phyloP scores from a whole-genome alignment of 148 eudicot genomes.

The Agrostemma githago region DNA sequence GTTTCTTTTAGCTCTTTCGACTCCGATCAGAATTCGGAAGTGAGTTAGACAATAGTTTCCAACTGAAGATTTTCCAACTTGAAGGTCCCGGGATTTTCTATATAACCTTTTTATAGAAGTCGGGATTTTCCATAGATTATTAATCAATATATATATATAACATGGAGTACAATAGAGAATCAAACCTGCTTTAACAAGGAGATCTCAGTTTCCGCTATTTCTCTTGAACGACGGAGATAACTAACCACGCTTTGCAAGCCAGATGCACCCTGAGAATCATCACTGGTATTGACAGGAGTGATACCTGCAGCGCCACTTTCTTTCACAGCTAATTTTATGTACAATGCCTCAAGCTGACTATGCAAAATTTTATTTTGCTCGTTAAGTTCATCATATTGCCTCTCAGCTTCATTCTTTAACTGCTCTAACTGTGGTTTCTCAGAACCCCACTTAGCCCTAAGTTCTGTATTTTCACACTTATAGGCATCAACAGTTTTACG shows the following conservation, averaged over 20 bases:
- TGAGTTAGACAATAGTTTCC: too few relatives aligned
- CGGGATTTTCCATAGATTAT: too few relatives aligned
- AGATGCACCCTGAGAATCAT: conserved; percentile 39
- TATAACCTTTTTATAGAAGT: too few relatives aligned
- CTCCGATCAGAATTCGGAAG: too few relatives aligned
- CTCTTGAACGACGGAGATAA: conserved; percentile 92
- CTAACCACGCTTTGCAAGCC: conserved; percentile 81
- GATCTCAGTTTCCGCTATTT: conserved; percentile 93
- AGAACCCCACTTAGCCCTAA: conserved; percentile 63
- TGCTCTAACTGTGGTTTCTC: conserved; percentile 62
- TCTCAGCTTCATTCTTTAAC: conserved; percentile 58
- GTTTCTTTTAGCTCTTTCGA: too few relatives aligned
- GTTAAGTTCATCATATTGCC: conserved; percentile 62
- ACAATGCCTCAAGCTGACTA: conserved; percentile 73
- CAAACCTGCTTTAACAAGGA: conserved; percentile 78
- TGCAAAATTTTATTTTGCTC: conserved; percentile 90
- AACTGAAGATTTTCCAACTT: too few relatives aligned
- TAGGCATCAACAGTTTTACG: conserved; percentile 50
- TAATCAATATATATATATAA: too few relatives aligned
- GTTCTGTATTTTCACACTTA: conserved; percentile 63
- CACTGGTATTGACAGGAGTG: conserved; percentile 32
- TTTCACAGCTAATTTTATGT: conserved; percentile 70
- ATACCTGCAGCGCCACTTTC: conserved; percentile 46
- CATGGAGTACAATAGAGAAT: neutral
- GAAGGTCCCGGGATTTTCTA: too few relatives aligned